Evolutionary conservation across 2,329 filamentous ascomycete species (phyloP).

Genomic region (Ceratocystis albifundus): DNA sequence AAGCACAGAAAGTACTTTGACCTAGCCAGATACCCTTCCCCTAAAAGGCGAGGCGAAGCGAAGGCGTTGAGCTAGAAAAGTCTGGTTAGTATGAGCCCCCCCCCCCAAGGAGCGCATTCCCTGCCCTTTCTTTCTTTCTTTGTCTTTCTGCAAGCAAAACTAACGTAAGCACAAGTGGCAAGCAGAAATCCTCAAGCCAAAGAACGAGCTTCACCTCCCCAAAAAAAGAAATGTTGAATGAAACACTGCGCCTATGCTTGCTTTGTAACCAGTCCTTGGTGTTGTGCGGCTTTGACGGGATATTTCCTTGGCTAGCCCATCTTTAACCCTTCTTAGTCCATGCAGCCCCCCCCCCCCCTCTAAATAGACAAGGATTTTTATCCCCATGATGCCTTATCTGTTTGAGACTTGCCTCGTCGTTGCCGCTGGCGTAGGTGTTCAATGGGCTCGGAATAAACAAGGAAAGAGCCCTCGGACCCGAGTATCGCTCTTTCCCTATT

Average conservation of each 20-base stretch:
- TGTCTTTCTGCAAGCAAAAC: not conserved
- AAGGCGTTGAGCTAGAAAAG: not conserved
- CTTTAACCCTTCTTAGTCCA: not conserved
- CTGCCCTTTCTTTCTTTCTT: not conserved
- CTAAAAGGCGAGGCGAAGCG: slow-evolving; percentile 9
- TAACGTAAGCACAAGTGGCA: not conserved
- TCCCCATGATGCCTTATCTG: not conserved
- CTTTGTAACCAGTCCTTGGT: not conserved
- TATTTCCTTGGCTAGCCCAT: not conserved
- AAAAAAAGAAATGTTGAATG: not conserved
- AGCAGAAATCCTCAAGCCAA: not conserved
- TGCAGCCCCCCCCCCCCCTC: not conserved
- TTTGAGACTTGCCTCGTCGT: not conserved
- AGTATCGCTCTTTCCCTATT: not conserved
- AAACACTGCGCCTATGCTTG: slow-evolving; percentile 5
- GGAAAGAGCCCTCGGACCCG: slow-evolving; percentile 4
- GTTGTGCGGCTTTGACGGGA: not conserved
- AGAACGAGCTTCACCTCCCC: not conserved
- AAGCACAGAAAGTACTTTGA: not conserved
- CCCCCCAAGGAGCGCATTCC: not conserved
- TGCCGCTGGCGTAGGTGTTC: not conserved
- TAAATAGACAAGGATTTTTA: not conserved
- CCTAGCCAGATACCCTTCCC: too few species aligned
- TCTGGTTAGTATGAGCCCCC: not conserved
- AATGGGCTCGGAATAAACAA: not conserved